Evolutionary conservation across 352 stramenopile species (phyloP).

Genomic region (Pythium volutum): DNA sequence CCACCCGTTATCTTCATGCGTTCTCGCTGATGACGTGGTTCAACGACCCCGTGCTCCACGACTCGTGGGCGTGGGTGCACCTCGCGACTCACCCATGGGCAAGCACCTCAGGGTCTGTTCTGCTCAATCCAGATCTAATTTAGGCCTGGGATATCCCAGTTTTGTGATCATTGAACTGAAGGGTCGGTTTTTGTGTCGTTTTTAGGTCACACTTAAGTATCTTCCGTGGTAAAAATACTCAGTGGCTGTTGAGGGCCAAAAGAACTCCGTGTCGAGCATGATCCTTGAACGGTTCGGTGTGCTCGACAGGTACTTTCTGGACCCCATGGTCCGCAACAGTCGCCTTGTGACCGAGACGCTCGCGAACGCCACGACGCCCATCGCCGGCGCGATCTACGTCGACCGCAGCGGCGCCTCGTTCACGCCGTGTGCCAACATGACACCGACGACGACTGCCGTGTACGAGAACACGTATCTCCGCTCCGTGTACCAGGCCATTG

Average conservation of each 20-base stretch:
- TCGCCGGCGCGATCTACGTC: conserved; percentile 1
- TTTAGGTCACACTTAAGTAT: too few species aligned
- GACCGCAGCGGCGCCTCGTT: conserved; percentile 1
- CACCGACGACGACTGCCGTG: not conserved
- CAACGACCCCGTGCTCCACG: conserved; percentile 27
- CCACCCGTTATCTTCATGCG: too few species aligned
- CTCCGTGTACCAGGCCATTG: conserved; percentile 12
- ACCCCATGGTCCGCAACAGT: not conserved
- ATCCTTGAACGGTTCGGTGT: not conserved
- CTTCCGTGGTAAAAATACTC: too few species aligned
- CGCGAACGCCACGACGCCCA: not conserved
- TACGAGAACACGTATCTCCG: conserved; percentile 15
- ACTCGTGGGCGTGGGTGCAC: conserved; percentile 54
- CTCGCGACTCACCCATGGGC: too few species aligned
- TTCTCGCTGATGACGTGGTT: conserved; percentile 14
- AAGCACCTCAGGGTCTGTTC: too few species aligned
- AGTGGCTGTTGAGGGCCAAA: not conserved
- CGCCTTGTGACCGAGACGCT: conserved; percentile 2
- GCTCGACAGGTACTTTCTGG: not conserved
- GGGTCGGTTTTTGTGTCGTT: too few species aligned
- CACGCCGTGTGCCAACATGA: not conserved
- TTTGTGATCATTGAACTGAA: too few species aligned
- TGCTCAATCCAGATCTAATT: too few species aligned
- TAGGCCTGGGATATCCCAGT: too few species aligned
- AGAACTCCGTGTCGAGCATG: not conserved